phyloP scores from a whole-genome alignment of 2,329 filamentous ascomycete genomes.

The Cadophora sp. region DNA sequence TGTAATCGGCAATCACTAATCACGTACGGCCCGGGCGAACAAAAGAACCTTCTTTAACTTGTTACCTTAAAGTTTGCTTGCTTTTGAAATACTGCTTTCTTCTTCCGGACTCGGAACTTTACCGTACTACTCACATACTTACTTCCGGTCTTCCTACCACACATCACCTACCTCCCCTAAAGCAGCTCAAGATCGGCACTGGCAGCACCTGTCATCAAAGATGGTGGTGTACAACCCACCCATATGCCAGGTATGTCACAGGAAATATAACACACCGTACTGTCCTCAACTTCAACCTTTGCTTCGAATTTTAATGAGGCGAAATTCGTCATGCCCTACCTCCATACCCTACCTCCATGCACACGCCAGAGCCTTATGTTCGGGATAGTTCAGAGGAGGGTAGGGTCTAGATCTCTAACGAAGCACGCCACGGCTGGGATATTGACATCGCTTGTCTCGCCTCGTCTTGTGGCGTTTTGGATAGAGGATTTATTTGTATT shows the following conservation, averaged over 20 bases:
- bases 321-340: neutral
- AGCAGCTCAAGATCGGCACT: neutral
- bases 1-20: neutral
- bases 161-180: neutral
- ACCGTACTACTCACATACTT: too few relatives aligned
- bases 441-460: neutral
- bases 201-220: slow-evolving; percentile 1
- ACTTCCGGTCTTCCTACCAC: too few relatives aligned
- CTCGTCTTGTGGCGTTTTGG: too few relatives aligned
- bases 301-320: neutral
- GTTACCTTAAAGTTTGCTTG: neutral
- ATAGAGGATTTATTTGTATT: neutral
- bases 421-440: neutral
- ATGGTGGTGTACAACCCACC: neutral
- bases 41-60: neutral
- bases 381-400: too few relatives aligned
- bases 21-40: neutral
- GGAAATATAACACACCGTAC: too few relatives aligned
- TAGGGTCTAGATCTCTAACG: neutral
- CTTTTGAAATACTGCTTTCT: neutral
- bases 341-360: too few relatives aligned
- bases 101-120: neutral
- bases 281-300: too few relatives aligned
- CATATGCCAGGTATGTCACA: too few relatives aligned
- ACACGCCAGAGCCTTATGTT: too few relatives aligned